A percentile compares a stretch with the other conserved stretches of the same genome.
Evolutionary conservation across 2,329 filamentous ascomycete genomes (phyloP).

Genomic region (Aspergillus nomiae): DNA sequence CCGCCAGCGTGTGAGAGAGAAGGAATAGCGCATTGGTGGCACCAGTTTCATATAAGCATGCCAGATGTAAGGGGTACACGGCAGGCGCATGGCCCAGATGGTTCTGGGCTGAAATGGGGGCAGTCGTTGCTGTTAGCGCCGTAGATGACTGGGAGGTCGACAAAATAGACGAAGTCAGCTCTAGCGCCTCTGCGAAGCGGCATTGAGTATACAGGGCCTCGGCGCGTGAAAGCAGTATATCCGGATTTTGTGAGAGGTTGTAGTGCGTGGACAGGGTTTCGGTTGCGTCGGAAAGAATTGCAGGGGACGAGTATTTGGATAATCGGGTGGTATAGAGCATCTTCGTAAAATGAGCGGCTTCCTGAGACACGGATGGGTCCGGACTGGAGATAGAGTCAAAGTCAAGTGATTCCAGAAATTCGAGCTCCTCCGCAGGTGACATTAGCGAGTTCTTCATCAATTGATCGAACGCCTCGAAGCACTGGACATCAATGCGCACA

Average conservation of each 20-base stretch:
- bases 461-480: conserved; percentile 97
- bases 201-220: conserved; percentile 94
- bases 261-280: conserved; percentile 95
- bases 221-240: conserved; percentile 85
- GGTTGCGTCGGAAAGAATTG: conserved; percentile 78
- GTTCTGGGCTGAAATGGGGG: conserved; percentile 32
- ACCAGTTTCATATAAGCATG: conserved; percentile 83
- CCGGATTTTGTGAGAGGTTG: conserved; percentile 79
- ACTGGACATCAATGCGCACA: conserved; percentile 94
- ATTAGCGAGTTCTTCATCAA: conserved; percentile 95
- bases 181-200: conserved; percentile 82
- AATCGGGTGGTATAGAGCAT: conserved; percentile 95
- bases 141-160: conserved; percentile 87
- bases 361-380: conserved; percentile 70
- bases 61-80: conserved; percentile 87
- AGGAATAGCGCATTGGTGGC: conserved; percentile 89
- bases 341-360: conserved; percentile 90
- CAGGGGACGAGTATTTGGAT: conserved; percentile 90
- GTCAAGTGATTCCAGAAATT: conserved; percentile 83
- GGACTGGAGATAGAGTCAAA: conserved; percentile 78
- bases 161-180: conserved; percentile 80
- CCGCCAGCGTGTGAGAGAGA: conserved; percentile 87
- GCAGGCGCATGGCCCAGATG: conserved; percentile 48
- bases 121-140: conserved; percentile 26
- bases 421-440: conserved; percentile 84